phyloP scores from a whole-genome alignment of 371 early-diverging fungal species.

The Mucor plumbeus region DNA sequence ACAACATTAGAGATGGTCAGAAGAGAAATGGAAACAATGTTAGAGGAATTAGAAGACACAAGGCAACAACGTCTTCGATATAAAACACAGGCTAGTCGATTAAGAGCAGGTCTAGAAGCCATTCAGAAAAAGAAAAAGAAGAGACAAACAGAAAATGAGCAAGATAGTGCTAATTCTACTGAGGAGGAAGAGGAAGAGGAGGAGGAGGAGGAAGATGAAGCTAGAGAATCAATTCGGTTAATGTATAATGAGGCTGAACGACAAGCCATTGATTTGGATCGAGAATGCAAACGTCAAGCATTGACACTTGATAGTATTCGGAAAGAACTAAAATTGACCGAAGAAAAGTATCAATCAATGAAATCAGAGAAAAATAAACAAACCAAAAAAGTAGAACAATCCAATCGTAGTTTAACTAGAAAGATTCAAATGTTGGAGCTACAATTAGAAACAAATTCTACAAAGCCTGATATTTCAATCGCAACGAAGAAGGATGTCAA shows the following conservation, averaged over 20 bases:
- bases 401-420: slow-evolving; percentile 7
- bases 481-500: not conserved
- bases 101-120: slow-evolving; percentile 25
- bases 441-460: not conserved
- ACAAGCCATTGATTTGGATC: slow-evolving; percentile 33
- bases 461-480: not conserved
- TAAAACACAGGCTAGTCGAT: slow-evolving; percentile 24
- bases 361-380: slow-evolving; percentile 16
- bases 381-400: slow-evolving; percentile 7
- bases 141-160: not conserved
- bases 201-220: too few relatives aligned
- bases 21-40: slow-evolving; percentile 29
- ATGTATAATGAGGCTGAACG: slow-evolving; percentile 31
- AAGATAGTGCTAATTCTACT: not conserved
- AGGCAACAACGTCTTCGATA: slow-evolving; percentile 24
- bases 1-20: slow-evolving; percentile 27
- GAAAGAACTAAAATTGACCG: slow-evolving; percentile 16
- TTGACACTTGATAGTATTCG: slow-evolving; percentile 21
- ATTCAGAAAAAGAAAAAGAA: slow-evolving; percentile 18
- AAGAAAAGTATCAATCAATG: slow-evolving; percentile 14
- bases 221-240: slow-evolving; percentile 19
- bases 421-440: slow-evolving; percentile 17
- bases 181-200: slow-evolving; percentile 5
- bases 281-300: slow-evolving; percentile 33
- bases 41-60: slow-evolving; percentile 34